phyloP scores from a whole-genome alignment of 306 rosid genomes.

The Pterocarpus macrocarpus region DNA sequence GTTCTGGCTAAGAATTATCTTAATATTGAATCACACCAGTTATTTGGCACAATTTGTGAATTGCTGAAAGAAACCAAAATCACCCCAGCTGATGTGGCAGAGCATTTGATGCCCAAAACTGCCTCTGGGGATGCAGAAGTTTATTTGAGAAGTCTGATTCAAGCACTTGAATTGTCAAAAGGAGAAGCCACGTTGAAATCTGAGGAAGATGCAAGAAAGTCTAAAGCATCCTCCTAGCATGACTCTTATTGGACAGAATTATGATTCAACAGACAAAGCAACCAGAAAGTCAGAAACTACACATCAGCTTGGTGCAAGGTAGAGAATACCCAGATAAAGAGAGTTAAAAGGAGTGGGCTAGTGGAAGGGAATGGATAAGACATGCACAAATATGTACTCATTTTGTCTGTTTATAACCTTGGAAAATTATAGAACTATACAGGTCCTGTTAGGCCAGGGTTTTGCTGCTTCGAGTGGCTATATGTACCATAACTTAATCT shows the following conservation, averaged over 20 bases:
- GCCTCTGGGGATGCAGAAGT: conserved; percentile 45
- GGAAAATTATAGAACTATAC: conserved; percentile 8
- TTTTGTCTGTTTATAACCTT: conserved; percentile 19
- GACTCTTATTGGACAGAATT: conserved; percentile 27
- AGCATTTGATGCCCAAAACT: conserved; percentile 80
- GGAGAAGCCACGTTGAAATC: conserved; percentile 51
- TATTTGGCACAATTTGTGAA: conserved; percentile 49
- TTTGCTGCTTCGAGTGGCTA: not conserved
- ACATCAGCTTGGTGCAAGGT: conserved; percentile 31
- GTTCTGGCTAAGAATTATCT: conserved; percentile 73
- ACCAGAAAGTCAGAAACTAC: not conserved
- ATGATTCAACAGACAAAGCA: conserved; percentile 23
- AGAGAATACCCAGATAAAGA: conserved; percentile 19
- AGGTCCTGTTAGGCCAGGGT: not conserved
- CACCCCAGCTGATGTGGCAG: conserved; percentile 93
- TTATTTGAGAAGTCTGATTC: conserved; percentile 55
- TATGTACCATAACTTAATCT: not conserved
- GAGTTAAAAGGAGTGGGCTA: not conserved
- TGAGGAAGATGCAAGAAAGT: conserved; percentile 45
- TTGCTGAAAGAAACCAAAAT: conserved; percentile 54
- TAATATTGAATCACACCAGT: conserved; percentile 55
- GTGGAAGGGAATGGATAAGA: conserved; percentile 15
- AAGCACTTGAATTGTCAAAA: conserved; percentile 61
- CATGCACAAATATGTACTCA: not conserved
- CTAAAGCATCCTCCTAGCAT: conserved; percentile 10